Base-by-base conservation (phyloP, 2,329 filamentous ascomycete species). In the Hirsutella rhossiliensis region DNA sequence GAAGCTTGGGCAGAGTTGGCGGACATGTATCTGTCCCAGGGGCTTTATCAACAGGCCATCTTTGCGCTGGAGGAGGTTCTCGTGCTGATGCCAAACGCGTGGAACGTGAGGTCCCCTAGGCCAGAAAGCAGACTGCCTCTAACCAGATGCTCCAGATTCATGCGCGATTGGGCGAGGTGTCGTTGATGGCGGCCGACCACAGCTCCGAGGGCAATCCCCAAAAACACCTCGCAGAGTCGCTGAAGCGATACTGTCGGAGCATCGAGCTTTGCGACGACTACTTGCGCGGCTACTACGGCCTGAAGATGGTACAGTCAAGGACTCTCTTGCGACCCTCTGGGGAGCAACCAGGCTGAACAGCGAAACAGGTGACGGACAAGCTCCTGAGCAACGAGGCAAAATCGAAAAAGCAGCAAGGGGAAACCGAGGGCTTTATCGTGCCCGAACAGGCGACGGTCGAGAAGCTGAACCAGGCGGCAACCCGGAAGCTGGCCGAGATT, bases 191-290 rank as follows among this genome's bases (percentile, higher is more conserved):
- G 30, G 72, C 74, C 27, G 71, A 67, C 38, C 63, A 67, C 42
- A 63, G 62, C 27, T 53, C 52, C 13, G 65, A 68, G 8, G 62
- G 57, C 5, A 61, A 66, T 27, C 57, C 66, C 3, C 62, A 69
- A 38, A 74, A 73, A 58, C 68, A 77, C 54, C 67, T 92, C 44
- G 70, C 75, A 38, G 84, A 89, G 58, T 81, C 87, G 5, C 63
- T 95, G 43, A 85, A 87, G 58, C 79, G 89, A 51, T 97, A 94
- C 64, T 86, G 84, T 59, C 78, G 92, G 54, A 92, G 88, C 56
- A 78, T 97, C 51, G 92, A 98, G 66, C 75, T 98, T 43, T 97
- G 92, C 57, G 86, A 96, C 54, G 81, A 88, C 59, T 97, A 96
- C 60, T 64, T 97, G 48, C 80, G 92, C 48, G 92, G 89, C 1